Conservation (phyloP, 1,139 yeast genomes). For the Arxiozyma heterogenica region DNA sequence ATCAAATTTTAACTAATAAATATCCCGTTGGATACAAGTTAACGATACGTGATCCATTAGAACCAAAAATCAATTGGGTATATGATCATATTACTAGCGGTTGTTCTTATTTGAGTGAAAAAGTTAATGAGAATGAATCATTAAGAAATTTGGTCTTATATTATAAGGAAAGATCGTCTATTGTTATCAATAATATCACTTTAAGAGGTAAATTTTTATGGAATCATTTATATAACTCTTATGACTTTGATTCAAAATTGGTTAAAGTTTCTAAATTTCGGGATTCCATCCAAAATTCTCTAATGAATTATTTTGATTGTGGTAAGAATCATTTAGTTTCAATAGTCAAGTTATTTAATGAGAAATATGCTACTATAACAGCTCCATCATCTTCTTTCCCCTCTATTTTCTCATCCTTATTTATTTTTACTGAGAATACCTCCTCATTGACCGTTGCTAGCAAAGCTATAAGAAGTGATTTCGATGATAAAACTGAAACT, state of each 20-base stretch:
- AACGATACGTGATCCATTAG: background rate
- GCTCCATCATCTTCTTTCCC: too few relatives aligned
- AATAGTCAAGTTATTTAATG: background rate
- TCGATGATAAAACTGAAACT: background rate
- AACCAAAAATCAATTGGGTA: background rate
- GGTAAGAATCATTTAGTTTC: background rate
- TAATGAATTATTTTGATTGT: background rate
- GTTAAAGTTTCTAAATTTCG: background rate
- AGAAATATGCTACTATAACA: too few relatives aligned
- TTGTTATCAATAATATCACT: background rate
- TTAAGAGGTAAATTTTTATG: background rate
- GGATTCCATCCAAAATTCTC: background rate
- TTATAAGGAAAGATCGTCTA: background rate
- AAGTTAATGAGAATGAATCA: background rate
- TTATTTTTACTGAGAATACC: too few relatives aligned
- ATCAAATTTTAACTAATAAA: conserved; percentile 7
- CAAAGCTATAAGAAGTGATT: background rate
- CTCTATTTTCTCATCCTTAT: too few relatives aligned
- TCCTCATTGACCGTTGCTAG: background rate
- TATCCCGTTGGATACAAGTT: conserved; percentile 2
- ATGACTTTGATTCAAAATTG: background rate
- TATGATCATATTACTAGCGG: background rate
- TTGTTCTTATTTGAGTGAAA: background rate
- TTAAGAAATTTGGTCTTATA: background rate
- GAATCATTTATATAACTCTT: background rate